Evolutionary conservation across 2,329 filamentous ascomycete genomes (phyloP).

Genomic region (Dryadomyces quercivorus): DNA sequence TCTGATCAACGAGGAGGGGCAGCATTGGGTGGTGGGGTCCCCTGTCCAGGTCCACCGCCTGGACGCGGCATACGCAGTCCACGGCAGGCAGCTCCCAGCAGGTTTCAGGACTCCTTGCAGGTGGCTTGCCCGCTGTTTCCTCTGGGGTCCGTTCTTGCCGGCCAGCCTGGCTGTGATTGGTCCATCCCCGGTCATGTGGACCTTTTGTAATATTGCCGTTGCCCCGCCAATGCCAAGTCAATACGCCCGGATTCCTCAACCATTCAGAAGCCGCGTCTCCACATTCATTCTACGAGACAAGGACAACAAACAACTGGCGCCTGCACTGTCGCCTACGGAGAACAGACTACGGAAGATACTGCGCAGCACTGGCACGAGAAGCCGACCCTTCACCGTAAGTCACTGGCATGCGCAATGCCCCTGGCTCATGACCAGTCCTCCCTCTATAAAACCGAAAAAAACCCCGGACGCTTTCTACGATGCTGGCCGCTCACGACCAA

Average conservation of each 20-base stretch:
- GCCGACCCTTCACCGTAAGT: background rate
- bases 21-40: background rate
- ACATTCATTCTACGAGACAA: constrained; percentile 1
- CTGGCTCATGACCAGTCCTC: background rate
- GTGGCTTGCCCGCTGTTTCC: background rate
- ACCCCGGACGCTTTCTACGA: constrained; percentile 21
- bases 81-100: background rate
- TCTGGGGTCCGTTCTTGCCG: background rate
- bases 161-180: too few relatives aligned
- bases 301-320: background rate
- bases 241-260: background rate
- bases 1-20: constrained; percentile 5
- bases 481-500: constrained; percentile 74
- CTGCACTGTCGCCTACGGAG: background rate
- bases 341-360: background rate
- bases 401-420: background rate
- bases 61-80: background rate
- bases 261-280: background rate
- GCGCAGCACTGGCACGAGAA: background rate
- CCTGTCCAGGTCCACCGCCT: background rate
- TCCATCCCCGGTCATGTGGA: too few relatives aligned
- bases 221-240: background rate
- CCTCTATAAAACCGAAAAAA: background rate
- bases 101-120: background rate
- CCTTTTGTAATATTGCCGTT: background rate